Base-by-base conservation (phyloP, 768 basidiomycete species). In the Inosperma sp. region DNA sequence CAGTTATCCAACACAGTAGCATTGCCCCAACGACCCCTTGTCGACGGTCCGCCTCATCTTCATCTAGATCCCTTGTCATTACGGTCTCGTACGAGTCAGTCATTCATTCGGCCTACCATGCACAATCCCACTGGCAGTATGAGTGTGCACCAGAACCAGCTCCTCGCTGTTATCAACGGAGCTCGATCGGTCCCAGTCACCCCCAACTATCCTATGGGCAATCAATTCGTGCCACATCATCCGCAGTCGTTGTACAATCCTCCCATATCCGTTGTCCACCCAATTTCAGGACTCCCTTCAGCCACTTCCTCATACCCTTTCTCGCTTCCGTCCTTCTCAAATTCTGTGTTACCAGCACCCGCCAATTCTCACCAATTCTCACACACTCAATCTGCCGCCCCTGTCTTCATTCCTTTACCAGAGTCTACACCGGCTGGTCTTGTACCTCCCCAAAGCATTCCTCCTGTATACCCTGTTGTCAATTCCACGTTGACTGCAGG, bases 81-180 rank as follows among this genome's bases (percentile, higher is more conserved):
- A 17, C 69, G 80, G 48, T 68, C 80, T 27, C 68, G 66, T 46
- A 79, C 78, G 8, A 76, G 75, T 52, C 76, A 78, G 48, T 63
- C 72, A 19, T 65, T 67, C 42, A 73, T 72, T 49, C 68, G 68
- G n/a, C 49, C 55, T 44, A 56, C 65, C 30, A 58, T 67, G 46
- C 69, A 70, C 49, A 57, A 65, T 39, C 46, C 56, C 22, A 54
- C 64, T 30, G 69, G 67, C 23, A 76, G 73, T 42, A 68, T 71
- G 49, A 81, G 74, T 55, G 72, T 83, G 71, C 73, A 71, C 49
- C 80, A 82, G 51, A 70, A 66, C 27, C 79, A 81, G 46, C 61
- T 81, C 31, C 69, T 76, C 37, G 62, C 68, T 19, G 56, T 75
- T 37, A 71, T 80, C 59, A 73, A 74, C 56, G 66, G 68, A 39